Percentiles rank a stretch among this genome's conserved stretches.
Conservation (phyloP, 192 early-diverging fungal genomes). For the Phycomyces nitens region DNA sequence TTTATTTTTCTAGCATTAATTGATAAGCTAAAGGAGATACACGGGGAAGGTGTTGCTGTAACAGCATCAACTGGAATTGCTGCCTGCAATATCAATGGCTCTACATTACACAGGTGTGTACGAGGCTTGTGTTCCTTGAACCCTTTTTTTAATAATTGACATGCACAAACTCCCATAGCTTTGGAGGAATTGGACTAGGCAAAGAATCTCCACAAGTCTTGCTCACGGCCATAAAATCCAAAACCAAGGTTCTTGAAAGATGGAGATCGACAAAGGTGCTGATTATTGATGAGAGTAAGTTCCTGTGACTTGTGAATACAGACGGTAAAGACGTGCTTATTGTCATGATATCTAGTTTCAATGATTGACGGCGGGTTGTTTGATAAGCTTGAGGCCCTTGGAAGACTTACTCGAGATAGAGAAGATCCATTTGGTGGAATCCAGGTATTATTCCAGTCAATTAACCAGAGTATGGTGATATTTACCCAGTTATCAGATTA, state of each 20-base stretch:
- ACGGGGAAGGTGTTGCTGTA: conserved; percentile 43
- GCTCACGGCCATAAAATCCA: conserved; percentile 22
- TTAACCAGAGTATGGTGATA: neutral
- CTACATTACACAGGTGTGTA: conserved; percentile 56
- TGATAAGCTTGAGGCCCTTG: conserved; percentile 69
- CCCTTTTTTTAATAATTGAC: neutral
- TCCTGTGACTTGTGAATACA: neutral
- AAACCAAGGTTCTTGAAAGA: conserved; percentile 34
- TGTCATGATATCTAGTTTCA: conserved; percentile 39
- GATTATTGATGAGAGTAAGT: conserved; percentile 70
- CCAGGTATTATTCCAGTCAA: conserved; percentile 42
- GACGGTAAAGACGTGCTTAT: neutral
- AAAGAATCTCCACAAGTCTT: conserved; percentile 28
- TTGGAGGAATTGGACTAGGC: conserved; percentile 65
- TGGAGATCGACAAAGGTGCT: conserved; percentile 63
- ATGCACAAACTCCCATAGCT: conserved; percentile 34
- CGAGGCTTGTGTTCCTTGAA: neutral
- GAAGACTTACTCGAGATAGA: conserved; percentile 44
- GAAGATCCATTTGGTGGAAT: conserved; percentile 70
- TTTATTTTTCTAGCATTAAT: conserved; percentile 33
- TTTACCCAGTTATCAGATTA: conserved; percentile 16
- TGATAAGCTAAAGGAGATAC: conserved; percentile 28
- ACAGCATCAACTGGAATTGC: conserved; percentile 82
- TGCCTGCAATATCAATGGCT: conserved; percentile 73
- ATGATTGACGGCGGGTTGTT: conserved; percentile 74